Evolutionary conservation across 140 eudicot genomes (phyloP).

Genomic region (Stevia rebaudiana): DNA sequence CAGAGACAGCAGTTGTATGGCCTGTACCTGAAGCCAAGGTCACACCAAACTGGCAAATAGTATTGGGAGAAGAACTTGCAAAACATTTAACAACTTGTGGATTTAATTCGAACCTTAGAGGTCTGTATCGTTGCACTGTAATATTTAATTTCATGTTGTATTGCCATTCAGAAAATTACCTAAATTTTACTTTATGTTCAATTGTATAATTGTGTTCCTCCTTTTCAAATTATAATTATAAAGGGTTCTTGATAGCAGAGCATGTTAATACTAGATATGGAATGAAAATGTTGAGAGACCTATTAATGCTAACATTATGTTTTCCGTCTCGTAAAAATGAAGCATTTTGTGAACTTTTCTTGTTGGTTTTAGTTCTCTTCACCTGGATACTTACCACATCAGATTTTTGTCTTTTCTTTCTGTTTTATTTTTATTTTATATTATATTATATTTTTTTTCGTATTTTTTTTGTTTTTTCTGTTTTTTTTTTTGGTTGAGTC

Average conservation of each 20-base stretch:
- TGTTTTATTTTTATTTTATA: too few relatives aligned
- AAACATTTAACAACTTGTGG: conserved; percentile 90
- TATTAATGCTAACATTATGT: conserved; percentile 5
- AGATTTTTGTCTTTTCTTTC: not conserved
- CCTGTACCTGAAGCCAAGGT: conserved; percentile 82
- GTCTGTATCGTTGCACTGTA: conserved; percentile 33
- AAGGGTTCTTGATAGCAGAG: conserved; percentile 2
- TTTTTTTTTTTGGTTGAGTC: conserved; percentile 1
- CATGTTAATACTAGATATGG: conserved; percentile 1
- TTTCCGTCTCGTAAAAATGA: not conserved
- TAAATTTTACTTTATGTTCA: not conserved
- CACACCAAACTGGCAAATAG: conserved; percentile 73
- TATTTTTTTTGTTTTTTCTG: not conserved
- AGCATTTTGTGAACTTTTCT: conserved; percentile 7
- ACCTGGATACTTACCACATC: not conserved
- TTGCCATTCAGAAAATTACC: not conserved
- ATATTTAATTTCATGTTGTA: not conserved
- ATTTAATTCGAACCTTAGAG: conserved; percentile 74
- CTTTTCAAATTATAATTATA: not conserved
- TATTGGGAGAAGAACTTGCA: conserved; percentile 83
- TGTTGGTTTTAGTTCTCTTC: not conserved
- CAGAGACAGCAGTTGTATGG: conserved; percentile 96
- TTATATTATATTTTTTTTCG: too few relatives aligned
- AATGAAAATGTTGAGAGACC: conserved; percentile 12
- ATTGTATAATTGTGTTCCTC: conserved; percentile 3